Conservation (phyloP, 441 rosid genomes). For the Caryocar brasiliense region DNA sequence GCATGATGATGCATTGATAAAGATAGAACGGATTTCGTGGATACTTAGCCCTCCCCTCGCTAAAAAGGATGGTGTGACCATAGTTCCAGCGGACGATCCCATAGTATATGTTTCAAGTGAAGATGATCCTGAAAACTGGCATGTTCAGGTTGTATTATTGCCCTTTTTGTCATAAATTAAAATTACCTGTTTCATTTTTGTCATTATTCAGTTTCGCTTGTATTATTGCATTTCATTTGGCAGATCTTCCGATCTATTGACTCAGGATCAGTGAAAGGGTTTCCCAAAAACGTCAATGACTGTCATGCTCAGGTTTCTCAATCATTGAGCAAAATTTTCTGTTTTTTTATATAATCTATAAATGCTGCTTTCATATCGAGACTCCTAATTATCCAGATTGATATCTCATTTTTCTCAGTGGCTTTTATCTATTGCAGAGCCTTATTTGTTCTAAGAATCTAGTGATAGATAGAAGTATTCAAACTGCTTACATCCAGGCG, state of each 20-base stretch:
- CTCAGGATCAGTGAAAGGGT: constrained; percentile 79
- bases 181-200: too few species aligned
- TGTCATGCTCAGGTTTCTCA: constrained; percentile 45
- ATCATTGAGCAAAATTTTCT: too few species aligned
- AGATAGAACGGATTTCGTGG: constrained; percentile 83
- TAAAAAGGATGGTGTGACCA: constrained; percentile 30
- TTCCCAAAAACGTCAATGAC: constrained; percentile 43
- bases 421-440: constrained; percentile 32
- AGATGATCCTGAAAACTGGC: constrained; percentile 74
- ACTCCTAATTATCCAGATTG: too few species aligned
- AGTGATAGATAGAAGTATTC: constrained; percentile 62
- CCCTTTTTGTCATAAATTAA: background rate
- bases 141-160: constrained; percentile 64
- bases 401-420: too few species aligned
- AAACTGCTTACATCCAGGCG: constrained; percentile 64
- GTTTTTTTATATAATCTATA: too few species aligned
- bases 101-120: constrained; percentile 38
- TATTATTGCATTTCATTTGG: constrained; percentile 13
- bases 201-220: background rate
- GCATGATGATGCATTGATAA: constrained; percentile 73
- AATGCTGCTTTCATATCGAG: too few species aligned
- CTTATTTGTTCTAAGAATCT: constrained; percentile 43
- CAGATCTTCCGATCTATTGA: constrained; percentile 91
- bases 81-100: constrained; percentile 59
- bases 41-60: constrained; percentile 51